Conservation (phyloP, 2,329 filamentous ascomycete genomes). For the Nemania serpens region DNA sequence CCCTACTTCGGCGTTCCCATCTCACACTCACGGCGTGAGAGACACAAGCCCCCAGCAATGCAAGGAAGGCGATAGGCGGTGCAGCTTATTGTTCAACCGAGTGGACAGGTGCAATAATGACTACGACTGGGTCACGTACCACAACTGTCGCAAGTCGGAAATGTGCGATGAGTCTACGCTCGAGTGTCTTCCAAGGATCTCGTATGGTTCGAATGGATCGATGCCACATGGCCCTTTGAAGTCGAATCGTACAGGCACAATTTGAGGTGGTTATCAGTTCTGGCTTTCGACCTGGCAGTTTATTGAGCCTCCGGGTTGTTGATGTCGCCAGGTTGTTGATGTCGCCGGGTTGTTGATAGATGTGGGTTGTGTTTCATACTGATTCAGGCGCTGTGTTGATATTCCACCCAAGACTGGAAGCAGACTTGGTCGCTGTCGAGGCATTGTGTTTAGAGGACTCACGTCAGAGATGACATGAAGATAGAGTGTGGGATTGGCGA, state of each 20-base stretch:
- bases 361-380: neutral
- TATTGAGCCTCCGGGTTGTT: too few relatives aligned
- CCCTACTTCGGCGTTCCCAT: neutral
- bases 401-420: neutral
- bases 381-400: neutral
- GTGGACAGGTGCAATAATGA: conserved; percentile 23
- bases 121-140: conserved; percentile 24
- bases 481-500: neutral
- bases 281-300: too few relatives aligned
- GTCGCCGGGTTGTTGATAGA: too few relatives aligned
- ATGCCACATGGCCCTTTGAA: too few relatives aligned
- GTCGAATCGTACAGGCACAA: too few relatives aligned
- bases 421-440: neutral
- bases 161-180: neutral
- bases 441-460: neutral
- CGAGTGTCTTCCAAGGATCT: conserved; percentile 18
- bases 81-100: conserved; percentile 15
- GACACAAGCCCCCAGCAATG: neutral
- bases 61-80: conserved; percentile 24
- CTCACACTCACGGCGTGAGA: neutral
- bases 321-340: too few relatives aligned
- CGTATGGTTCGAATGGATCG: neutral
- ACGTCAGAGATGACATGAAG: neutral
- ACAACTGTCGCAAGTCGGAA: conserved; percentile 25
- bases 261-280: too few relatives aligned